These are phyloP conservation scores for Sordariomycetes sp. DNA, from an alignment of 2,329 filamentous ascomycete species.

Conservation along the genomic window DNA sequence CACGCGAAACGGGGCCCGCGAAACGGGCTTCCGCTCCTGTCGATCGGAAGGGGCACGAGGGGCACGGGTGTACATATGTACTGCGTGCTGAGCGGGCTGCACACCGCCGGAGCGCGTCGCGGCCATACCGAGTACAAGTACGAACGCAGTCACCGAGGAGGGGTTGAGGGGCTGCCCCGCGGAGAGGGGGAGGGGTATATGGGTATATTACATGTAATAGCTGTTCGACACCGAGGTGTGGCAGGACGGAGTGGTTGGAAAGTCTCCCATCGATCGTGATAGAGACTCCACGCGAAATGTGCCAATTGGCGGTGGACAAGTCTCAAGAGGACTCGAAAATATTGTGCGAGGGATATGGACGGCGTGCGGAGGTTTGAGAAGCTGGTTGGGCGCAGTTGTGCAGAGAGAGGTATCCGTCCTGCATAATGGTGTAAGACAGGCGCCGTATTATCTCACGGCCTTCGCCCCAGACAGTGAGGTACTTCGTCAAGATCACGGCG, in stretches of 20 bases:
- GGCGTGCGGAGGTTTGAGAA: neutral
- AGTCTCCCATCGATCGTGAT: neutral
- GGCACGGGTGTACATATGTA: neutral
- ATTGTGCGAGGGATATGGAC: neutral
- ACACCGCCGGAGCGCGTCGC: neutral
- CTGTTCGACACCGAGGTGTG: too few species aligned
- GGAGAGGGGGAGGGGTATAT: neutral
- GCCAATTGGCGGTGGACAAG: neutral
- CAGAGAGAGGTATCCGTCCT: neutral
- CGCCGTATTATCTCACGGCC: neutral
- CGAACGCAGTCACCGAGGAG: neutral
- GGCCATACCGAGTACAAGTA: neutral
- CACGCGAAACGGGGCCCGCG: neutral
- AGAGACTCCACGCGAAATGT: neutral
- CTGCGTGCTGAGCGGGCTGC: neutral
- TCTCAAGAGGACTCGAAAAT: neutral
- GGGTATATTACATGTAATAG: too few species aligned
- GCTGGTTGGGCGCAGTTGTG: neutral
- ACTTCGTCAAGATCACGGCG: neutral
- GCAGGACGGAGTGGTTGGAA: neutral
- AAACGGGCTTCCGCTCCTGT: neutral
- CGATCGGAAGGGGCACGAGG: neutral
- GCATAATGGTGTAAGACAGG: neutral
- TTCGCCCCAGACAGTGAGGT: neutral
- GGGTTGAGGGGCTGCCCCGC: neutral